phyloP scores from a whole-genome alignment of 2,329 filamentous ascomycete genomes.

The Dothideomycetes sp. region DNA sequence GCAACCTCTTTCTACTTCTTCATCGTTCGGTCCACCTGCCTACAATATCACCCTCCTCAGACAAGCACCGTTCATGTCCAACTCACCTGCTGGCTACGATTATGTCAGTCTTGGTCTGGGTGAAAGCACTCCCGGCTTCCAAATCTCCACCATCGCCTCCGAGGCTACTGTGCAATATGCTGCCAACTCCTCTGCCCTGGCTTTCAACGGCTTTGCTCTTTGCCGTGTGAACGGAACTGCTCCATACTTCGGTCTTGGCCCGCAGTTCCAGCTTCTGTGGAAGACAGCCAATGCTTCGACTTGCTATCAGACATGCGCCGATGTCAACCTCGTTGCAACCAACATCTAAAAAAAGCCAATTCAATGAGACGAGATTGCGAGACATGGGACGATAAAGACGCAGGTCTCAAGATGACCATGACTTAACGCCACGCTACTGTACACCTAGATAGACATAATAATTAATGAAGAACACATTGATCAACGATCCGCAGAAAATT shows the following conservation, averaged over 20 bases:
- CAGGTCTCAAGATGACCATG: too few relatives aligned
- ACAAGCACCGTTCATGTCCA: not conserved
- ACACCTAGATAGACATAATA: too few relatives aligned
- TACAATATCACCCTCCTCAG: slow-evolving; percentile 7
- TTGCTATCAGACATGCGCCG: not conserved
- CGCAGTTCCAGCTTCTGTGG: slow-evolving; percentile 9
- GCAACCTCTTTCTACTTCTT: not conserved
- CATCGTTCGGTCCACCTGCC: not conserved
- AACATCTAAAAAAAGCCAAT: too few relatives aligned
- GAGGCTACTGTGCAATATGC: not conserved
- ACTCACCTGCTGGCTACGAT: slow-evolving; percentile 10
- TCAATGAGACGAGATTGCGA: too few relatives aligned
- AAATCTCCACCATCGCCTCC: not conserved
- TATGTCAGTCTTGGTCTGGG: not conserved
- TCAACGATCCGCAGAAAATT: too few relatives aligned
- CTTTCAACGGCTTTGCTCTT: slow-evolving; percentile 8
- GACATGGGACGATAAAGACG: too few relatives aligned
- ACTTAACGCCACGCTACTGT: too few relatives aligned
- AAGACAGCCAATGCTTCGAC: slow-evolving; percentile 2
- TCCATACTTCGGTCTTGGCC: slow-evolving; percentile 9
- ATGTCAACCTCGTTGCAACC: slow-evolving; percentile 5
- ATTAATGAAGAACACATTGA: too few relatives aligned
- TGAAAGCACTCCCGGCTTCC: slow-evolving; percentile 5
- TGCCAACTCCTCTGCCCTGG: not conserved
- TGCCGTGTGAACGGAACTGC: slow-evolving; percentile 11